A percentile compares a stretch with the other conserved stretches of the same genome.
phyloP scores from a whole-genome alignment of 805 yeast species.

The Wickerhamomyces mucosus region DNA sequence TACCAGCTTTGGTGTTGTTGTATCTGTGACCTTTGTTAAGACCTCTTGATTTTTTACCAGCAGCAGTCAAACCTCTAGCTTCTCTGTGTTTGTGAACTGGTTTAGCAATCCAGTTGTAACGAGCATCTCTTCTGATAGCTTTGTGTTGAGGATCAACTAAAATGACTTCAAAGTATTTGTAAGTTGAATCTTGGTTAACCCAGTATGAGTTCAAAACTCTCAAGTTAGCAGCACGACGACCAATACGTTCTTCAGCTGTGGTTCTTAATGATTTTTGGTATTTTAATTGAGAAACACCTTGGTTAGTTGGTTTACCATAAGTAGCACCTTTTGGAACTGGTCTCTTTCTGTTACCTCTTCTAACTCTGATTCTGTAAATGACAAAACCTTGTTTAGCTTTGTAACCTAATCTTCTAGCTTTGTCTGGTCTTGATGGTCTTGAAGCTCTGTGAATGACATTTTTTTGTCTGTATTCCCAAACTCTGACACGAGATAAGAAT shows the following conservation, averaged over 20 bases:
- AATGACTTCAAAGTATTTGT: constrained; percentile 98
- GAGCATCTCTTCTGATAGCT: constrained; percentile 97
- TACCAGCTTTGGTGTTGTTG: constrained; percentile 98
- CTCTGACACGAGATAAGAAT: constrained; percentile 98
- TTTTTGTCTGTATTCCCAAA: constrained; percentile 99
- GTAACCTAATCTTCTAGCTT: constrained; percentile 99
- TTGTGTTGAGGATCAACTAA: constrained; percentile 96
- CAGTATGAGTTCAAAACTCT: constrained; percentile 99
- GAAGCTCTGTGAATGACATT: constrained; percentile 97
- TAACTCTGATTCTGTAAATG: constrained; percentile 96
- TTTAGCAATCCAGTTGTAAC: constrained; percentile 99
- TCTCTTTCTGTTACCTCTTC: constrained; percentile 99
- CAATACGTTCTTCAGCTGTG: constrained; percentile 99
- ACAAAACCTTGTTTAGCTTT: constrained; percentile 99
- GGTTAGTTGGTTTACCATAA: constrained; percentile 99
- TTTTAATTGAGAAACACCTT: constrained; percentile 98
- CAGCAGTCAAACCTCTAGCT: constrained; percentile 96
- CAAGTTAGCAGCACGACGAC: constrained; percentile 97
- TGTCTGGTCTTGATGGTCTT: constrained; percentile 99
- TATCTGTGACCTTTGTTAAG: constrained; percentile 99
- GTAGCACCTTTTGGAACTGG: constrained; percentile 99
- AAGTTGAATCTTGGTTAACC: constrained; percentile 99
- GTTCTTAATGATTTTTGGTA: constrained; percentile 97
- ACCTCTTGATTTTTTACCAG: constrained; percentile 99
- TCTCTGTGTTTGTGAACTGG: constrained; percentile 99